Evolutionary conservation across 805 yeast genomes (phyloP), one percentile per base, ranked within the genome.

Genomic region (Saccharomycopsis olivae): DNA sequence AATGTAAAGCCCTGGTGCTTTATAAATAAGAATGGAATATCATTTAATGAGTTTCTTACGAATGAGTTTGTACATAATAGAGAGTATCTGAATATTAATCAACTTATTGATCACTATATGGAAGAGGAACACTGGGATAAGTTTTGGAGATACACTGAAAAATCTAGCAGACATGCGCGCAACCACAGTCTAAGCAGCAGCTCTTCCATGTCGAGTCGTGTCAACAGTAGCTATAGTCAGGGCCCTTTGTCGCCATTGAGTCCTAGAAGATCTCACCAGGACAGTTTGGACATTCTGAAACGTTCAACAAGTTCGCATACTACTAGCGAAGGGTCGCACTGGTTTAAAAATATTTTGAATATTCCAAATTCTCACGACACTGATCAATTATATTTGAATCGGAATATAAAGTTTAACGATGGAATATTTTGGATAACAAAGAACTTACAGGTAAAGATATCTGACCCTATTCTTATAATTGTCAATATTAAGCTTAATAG

Each of bases 401-500:
- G 40, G 24, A 45, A 45, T 31, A 33, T 45, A 10, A 47, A 38
- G 34, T 45, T 45, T 24, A 45, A 45, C 25, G 29, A 36, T 19
- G 31, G 32, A 2, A 40, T 45, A 5, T 41, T 33, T 17, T 45
- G 48, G 48, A 36, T 45, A 1, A 24, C 35, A 4, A 43, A 42
- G 21, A 42, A 39, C 19, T 18, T 42, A 5, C 44, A 45, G 19
- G 40, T 45, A 9, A 45, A 42, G 24, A 42, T 45, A 10, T 15
- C 33, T 16, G 48, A 45, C 16, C 48, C 48, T 14, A 45, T 45
- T 19, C 33, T 45, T 30, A 38, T 45, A n/a, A 45, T 43, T n/a
- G 38, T 41, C 5, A 45, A 39, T 23, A 45, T 45, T 20, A 45
- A 45, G 20, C 29, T 45, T 2, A 38, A 34, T 19, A 38, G 41